These are phyloP conservation scores for Phaeosphaeria sp. DNA, from an alignment of 2,329 filamentous ascomycete genomes.

Conservation along the genomic window DNA sequence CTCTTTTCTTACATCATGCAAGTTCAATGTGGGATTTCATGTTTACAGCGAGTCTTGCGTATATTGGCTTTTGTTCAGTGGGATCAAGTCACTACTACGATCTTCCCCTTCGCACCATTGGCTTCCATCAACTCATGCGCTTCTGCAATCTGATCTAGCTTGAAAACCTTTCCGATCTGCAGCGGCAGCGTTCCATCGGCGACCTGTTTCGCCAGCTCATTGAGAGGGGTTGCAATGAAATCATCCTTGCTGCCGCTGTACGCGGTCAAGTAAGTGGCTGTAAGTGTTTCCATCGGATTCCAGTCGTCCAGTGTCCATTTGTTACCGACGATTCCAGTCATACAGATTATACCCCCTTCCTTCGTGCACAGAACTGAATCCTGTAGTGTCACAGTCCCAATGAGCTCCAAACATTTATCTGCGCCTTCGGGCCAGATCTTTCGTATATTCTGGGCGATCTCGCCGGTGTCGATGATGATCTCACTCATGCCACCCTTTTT, in stretches of 20 bases:
- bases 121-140: background rate
- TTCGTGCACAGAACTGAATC: slow-evolving; percentile 54
- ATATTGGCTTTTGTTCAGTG: too few relatives aligned
- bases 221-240: slow-evolving; percentile 35
- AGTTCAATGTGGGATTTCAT: too few relatives aligned
- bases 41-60: too few relatives aligned
- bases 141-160: background rate
- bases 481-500: slow-evolving; percentile 56
- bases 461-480: slow-evolving; percentile 17
- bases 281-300: slow-evolving; percentile 55
- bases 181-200: background rate
- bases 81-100: background rate
- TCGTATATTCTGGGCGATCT: slow-evolving; percentile 34
- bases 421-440: background rate
- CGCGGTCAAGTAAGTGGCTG: slow-evolving; percentile 49
- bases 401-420: background rate
- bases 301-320: slow-evolving; percentile 51
- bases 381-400: slow-evolving; percentile 40
- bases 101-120: background rate
- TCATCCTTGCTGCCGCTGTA: slow-evolving; percentile 44
- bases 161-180: background rate
- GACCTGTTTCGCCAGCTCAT: background rate
- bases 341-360: slow-evolving; percentile 52
- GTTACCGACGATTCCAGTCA: slow-evolving; percentile 57
- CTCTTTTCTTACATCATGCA: too few relatives aligned